Evolutionary conservation across 495 filamentous ascomycete genomes (phyloP).

Genomic region (Neurospora sp.): DNA sequence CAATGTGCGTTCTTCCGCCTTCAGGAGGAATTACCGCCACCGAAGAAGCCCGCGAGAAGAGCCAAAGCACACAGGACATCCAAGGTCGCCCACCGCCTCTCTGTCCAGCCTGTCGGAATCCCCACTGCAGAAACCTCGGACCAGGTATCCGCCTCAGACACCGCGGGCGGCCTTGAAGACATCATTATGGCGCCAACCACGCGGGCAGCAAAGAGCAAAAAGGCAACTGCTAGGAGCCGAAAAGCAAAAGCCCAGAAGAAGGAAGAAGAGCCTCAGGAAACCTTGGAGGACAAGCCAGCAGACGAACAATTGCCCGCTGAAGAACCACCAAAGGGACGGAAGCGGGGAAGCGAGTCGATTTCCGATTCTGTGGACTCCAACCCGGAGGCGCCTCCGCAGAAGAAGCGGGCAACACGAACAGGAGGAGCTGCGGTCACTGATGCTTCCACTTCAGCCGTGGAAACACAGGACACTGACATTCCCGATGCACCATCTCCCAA

Average conservation of each 20-base stretch:
- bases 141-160: slow-evolving; percentile 39
- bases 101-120: slow-evolving; percentile 57
- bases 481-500: slow-evolving; percentile 18
- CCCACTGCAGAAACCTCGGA: slow-evolving; percentile 40
- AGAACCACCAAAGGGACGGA: slow-evolving; percentile 47
- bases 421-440: slow-evolving; percentile 24
- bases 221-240: slow-evolving; percentile 26
- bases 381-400: slow-evolving; percentile 47
- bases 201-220: slow-evolving; percentile 33
- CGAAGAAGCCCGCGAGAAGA: slow-evolving; percentile 38
- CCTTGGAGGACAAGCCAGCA: slow-evolving; percentile 30
- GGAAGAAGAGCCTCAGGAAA: slow-evolving; percentile 43
- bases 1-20: slow-evolving; percentile 73
- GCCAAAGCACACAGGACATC: slow-evolving; percentile 49
- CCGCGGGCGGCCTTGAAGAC: slow-evolving; percentile 51
- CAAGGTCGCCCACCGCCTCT: slow-evolving; percentile 56
- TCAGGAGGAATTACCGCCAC: slow-evolving; percentile 31
- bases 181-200: slow-evolving; percentile 54
- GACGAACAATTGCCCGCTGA: slow-evolving; percentile 29
- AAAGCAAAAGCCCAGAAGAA: slow-evolving; percentile 48
- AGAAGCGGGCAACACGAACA: slow-evolving; percentile 53
- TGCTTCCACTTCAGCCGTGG: slow-evolving; percentile 9
- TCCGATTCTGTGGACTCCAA: slow-evolving; percentile 31
- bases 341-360: slow-evolving; percentile 54
- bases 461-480: slow-evolving; percentile 26